Base-by-base conservation (phyloP, 2,329 filamentous ascomycete genomes). In the Coccinonectria pachysandricola region DNA sequence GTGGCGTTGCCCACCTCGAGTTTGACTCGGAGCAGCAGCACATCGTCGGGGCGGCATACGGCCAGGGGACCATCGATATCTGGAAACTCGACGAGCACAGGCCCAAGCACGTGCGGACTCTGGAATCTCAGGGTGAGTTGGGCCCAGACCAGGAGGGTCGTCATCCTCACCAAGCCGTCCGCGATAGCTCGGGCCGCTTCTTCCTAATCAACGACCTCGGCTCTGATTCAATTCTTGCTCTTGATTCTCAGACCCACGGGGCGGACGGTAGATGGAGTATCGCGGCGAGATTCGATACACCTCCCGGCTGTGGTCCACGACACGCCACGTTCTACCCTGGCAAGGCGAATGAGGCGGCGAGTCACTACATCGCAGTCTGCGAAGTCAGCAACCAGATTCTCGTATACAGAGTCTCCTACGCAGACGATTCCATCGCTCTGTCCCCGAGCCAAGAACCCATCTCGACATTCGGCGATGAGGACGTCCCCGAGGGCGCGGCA, bases 201-300 rank as follows among this genome's bases (percentile, higher is more conserved):
- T 65, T 66, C 39, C 51, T 59, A 29, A 52, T 65, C 28, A 59
- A 59, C 32, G 62, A 70, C 37, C 57, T 70, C 8, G 66, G 64
- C 33, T 60, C 56, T 16, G 63, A 70, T 48, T 43, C 48, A n/a
- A 38, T 70, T 17, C 37, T 64, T 18, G 39, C 69, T 28, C 45
- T 69, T 18, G 60, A 68, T 50, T 48, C 54, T 28, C 39, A 52
- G 35, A n/a, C n/a, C n/a, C n/a, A n/a, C n/a, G n/a, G n/a, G n/a
- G n/a, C n/a, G n/a, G n/a, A n/a, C n/a, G n/a, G n/a, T n/a, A n/a
- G n/a, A n/a, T n/a, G n/a, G n/a, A n/a, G n/a, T n/a, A n/a, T n/a
- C n/a, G n/a, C n/a, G n/a, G n/a, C n/a, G n/a, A n/a, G n/a, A n/a
- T 6, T 8, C 7, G 17, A 19, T 7, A 10, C 20, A 11, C 20